Evolutionary conservation across 331 rosid genomes (phyloP).

Genomic region (Malus hybrid): DNA sequence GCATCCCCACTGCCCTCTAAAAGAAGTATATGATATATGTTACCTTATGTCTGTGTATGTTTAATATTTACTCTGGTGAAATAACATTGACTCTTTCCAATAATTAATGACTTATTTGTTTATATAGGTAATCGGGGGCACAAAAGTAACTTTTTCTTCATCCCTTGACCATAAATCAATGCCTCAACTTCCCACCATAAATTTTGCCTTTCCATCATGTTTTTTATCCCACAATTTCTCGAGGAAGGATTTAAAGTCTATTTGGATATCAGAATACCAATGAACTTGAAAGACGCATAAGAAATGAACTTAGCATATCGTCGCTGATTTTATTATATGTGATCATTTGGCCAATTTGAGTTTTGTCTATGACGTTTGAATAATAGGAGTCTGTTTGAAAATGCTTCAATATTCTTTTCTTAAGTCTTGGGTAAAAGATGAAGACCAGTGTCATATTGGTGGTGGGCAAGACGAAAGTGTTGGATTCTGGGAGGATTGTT

Average conservation of each 20-base stretch:
- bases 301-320: background rate
- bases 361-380: background rate
- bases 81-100: background rate
- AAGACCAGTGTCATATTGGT: background rate
- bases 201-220: too few species aligned
- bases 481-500: background rate
- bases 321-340: background rate
- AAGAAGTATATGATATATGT: background rate
- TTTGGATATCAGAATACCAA: background rate
- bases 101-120: background rate
- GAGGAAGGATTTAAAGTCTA: background rate
- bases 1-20: background rate
- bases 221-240: background rate
- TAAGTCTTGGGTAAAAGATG: background rate
- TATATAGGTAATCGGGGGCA: background rate
- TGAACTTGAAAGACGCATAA: background rate
- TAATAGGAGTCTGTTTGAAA: background rate
- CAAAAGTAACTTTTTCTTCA: background rate
- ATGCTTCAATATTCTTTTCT: constrained; percentile 1
- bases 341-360: background rate
- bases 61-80: background rate
- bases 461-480: background rate
- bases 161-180: background rate
- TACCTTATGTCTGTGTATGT: background rate
- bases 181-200: background rate